These are phyloP conservation scores for Calonectria pteridis DNA, from an alignment of 2,329 filamentous ascomycete species.

Conservation along the genomic window DNA sequence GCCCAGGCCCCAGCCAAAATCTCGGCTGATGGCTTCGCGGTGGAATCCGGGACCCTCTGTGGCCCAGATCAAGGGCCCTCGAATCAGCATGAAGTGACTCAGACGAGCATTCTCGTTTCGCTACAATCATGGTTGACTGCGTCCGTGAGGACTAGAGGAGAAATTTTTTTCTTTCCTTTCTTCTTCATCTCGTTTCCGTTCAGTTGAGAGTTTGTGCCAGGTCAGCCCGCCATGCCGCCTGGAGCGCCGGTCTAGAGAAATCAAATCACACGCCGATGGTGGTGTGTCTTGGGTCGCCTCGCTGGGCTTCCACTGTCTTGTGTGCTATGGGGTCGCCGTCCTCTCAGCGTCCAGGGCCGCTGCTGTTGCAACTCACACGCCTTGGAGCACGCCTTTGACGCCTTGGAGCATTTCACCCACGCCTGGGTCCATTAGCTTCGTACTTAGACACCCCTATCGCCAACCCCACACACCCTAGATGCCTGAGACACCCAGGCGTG, in stretches of 20 bases:
- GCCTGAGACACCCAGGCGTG: constrained; percentile 36
- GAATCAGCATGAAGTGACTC: constrained; percentile 33
- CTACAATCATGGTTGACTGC: constrained; percentile 19
- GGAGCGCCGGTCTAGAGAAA: constrained; percentile 6
- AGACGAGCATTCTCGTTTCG: constrained; percentile 43
- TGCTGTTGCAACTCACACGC: constrained; percentile 19
- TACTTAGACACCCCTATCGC: constrained; percentile 31
- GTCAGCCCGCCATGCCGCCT: constrained; percentile 31
- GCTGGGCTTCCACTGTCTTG: constrained; percentile 19
- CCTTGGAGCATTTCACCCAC: constrained; percentile 13
- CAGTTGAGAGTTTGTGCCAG: constrained; percentile 11
- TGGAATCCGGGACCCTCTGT: constrained; percentile 45
- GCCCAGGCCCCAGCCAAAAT: constrained; percentile 44
- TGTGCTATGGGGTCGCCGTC: constrained; percentile 14
- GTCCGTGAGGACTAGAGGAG: constrained; percentile 30
- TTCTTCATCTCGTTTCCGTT: constrained; percentile 19
- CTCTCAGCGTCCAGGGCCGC: background rate
- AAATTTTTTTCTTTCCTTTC: constrained; percentile 34
- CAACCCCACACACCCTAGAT: constrained; percentile 25
- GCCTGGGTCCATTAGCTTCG: constrained; percentile 14
- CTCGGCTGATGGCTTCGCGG: constrained; percentile 46
- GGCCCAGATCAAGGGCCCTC: constrained; percentile 22
- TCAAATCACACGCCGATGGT: constrained; percentile 44
- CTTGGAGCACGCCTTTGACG: constrained; percentile 11
- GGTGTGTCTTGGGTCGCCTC: constrained; percentile 38